Conservation (phyloP, 2,329 filamentous ascomycete species). For the Claviceps maximensis region DNA sequence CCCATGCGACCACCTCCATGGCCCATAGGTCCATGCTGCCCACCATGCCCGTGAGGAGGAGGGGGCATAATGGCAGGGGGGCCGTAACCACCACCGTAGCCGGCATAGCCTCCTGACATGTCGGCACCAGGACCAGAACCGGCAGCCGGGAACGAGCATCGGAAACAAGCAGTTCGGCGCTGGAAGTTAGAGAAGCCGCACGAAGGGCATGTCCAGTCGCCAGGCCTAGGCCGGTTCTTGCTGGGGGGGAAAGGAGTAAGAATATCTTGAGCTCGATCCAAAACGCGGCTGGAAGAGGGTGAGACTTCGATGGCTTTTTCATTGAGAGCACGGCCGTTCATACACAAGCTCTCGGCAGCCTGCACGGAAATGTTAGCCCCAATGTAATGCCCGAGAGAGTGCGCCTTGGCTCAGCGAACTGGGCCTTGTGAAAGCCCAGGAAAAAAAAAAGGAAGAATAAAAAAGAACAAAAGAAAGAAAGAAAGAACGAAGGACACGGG, state of each 20-base stretch:
- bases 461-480: background rate
- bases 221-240: constrained; percentile 93
- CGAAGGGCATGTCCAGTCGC: constrained; percentile 97
- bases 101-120: constrained; percentile 46
- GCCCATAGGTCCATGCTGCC: constrained; percentile 42
- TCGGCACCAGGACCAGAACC: constrained; percentile 59
- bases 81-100: constrained; percentile 48
- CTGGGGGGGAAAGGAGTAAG: constrained; percentile 94
- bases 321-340: constrained; percentile 96
- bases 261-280: constrained; percentile 91
- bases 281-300: constrained; percentile 88
- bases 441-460: background rate
- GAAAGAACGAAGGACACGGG: background rate
- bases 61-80: constrained; percentile 72
- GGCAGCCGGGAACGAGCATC: constrained; percentile 96
- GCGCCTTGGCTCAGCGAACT: background rate
- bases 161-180: constrained; percentile 94
- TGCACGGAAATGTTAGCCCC: constrained; percentile 20
- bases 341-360: constrained; percentile 95
- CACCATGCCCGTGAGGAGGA: constrained; percentile 67
- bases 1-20: constrained; percentile 59
- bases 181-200: constrained; percentile 99
- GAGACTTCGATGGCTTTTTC: constrained; percentile 99
- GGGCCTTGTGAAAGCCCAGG: background rate
- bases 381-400: background rate